Conservation (phyloP, 164 flowering plant genomes). For the Euptelea pleiosperma region DNA sequence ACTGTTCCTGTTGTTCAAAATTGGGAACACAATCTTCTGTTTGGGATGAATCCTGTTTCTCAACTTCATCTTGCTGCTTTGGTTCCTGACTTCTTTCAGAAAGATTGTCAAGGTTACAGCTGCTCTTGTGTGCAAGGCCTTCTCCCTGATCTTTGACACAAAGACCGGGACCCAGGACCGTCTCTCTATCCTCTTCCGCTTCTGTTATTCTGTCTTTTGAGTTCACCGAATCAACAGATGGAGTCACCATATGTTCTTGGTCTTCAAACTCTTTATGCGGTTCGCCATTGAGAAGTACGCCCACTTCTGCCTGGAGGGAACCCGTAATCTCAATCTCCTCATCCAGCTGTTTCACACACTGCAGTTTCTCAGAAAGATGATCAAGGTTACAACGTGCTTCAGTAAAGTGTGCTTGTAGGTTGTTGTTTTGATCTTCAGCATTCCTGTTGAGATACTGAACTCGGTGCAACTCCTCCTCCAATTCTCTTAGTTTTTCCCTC, state of each 20-base stretch:
- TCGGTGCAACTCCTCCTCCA: conserved; percentile 49
- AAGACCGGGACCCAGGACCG: neutral
- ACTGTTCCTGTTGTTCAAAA: conserved; percentile 17
- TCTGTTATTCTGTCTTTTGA: conserved; percentile 7
- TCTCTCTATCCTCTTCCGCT: conserved; percentile 18
- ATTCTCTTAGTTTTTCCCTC: conserved; percentile 34
- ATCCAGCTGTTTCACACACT: conserved; percentile 28
- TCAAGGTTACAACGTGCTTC: conserved; percentile 46
- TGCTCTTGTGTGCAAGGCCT: neutral
- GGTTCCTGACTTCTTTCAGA: conserved; percentile 16
- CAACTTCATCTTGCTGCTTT: conserved; percentile 16
- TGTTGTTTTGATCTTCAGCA: conserved; percentile 30
- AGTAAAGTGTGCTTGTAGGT: conserved; percentile 38
- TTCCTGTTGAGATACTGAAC: conserved; percentile 39
- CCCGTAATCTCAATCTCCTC: conserved; percentile 27
- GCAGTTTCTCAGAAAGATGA: conserved; percentile 43
- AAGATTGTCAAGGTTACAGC: conserved; percentile 2
- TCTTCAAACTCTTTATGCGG: conserved; percentile 11
- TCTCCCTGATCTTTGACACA: conserved; percentile 15
- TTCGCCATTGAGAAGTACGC: conserved; percentile 5
- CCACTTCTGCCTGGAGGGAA: conserved; percentile 15
- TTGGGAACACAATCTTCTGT: conserved; percentile 13
- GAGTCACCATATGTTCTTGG: conserved; percentile 1
- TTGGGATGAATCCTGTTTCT: conserved; percentile 18
- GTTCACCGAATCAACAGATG: neutral